These are phyloP conservation scores for Gossypium aridum DNA, from an alignment of 441 rosid genomes.

Conservation along the genomic window DNA sequence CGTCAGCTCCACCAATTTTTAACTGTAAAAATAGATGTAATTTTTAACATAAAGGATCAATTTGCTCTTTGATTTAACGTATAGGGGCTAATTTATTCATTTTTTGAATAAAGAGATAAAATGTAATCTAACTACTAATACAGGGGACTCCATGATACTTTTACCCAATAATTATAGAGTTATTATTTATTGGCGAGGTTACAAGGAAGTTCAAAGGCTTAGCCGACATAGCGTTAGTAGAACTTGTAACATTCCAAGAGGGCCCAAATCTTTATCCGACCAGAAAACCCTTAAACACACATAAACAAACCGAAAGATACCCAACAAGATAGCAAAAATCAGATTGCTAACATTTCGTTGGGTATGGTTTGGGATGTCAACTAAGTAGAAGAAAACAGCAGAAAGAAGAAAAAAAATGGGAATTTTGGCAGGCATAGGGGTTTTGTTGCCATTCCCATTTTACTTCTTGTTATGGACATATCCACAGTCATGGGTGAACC, in stretches of 20 bases:
- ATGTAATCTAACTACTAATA: too few species aligned
- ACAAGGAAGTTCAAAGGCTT: too few species aligned
- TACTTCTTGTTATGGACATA: conserved; percentile 77
- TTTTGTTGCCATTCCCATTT: conserved; percentile 66
- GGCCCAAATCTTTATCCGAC: neutral
- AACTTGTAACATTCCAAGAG: neutral
- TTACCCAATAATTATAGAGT: too few species aligned
- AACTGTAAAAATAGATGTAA: too few species aligned
- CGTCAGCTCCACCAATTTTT: too few species aligned
- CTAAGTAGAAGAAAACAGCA: neutral
- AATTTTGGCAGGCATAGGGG: conserved; percentile 53
- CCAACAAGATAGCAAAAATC: neutral
- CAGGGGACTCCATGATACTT: accelerated
- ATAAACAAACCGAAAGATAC: neutral
- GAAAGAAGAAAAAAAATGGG: conserved; percentile 36
- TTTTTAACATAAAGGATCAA: too few species aligned
- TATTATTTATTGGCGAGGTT: too few species aligned
- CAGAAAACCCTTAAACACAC: neutral
- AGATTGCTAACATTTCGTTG: neutral
- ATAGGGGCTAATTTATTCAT: accelerated
- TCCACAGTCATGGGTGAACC: conserved; percentile 77
- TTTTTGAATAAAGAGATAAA: accelerated
- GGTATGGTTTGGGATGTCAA: too few species aligned
- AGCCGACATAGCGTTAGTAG: neutral
- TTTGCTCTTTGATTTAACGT: too few species aligned